A percentile compares a stretch with the other conserved stretches of the same genome.
These are phyloP conservation scores for Eucalyptus tenuipes DNA, from an alignment of 345 rosid species.

Conservation along the genomic window DNA sequence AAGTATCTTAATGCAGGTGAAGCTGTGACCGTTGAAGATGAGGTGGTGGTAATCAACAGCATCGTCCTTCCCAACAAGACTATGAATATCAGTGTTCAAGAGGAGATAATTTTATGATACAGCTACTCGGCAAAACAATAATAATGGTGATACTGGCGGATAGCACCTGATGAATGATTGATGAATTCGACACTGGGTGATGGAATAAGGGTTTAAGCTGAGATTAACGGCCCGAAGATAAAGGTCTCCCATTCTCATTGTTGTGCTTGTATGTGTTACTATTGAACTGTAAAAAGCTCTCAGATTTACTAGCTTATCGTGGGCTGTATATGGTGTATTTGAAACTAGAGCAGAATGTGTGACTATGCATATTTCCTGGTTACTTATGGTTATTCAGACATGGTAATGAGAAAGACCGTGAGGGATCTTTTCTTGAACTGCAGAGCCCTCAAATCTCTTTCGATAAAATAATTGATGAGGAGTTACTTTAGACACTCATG, in stretches of 20 bases:
- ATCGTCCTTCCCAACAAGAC: conserved; percentile 90
- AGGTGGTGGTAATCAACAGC: conserved; percentile 75
- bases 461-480: neutral
- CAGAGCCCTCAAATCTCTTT: neutral
- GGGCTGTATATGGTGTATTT: neutral
- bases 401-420: neutral
- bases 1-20: conserved; percentile 40
- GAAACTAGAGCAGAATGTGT: neutral
- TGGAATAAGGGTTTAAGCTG: neutral
- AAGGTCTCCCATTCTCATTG: neutral
- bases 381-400: neutral
- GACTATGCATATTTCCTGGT: neutral
- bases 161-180: neutral
- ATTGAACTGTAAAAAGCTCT: neutral
- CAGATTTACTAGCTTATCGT: neutral
- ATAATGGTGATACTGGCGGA: neutral
- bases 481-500: neutral
- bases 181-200: neutral
- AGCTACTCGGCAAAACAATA: neutral
- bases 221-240: neutral
- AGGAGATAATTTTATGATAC: conserved; percentile 60
- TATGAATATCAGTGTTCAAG: conserved; percentile 68
- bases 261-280: neutral
- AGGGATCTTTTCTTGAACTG: neutral
- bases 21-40: conserved; percentile 86